These are phyloP conservation scores for Lasiodiplodia sp. DNA, from an alignment of 2,329 filamentous ascomycete species.

Conservation along the genomic window DNA sequence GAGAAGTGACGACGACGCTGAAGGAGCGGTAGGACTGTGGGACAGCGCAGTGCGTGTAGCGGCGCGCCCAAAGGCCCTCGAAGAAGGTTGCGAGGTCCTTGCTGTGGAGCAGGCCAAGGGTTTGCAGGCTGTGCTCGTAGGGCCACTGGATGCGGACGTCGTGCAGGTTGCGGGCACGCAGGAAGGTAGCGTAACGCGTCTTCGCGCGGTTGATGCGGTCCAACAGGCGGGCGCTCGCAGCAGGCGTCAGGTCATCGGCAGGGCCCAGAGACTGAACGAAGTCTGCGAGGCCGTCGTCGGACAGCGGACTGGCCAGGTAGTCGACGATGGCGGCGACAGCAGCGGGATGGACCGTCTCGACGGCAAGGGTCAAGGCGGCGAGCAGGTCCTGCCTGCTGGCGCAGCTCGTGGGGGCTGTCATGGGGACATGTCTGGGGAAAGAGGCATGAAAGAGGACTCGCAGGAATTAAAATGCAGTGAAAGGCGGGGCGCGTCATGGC, in stretches of 20 bases:
- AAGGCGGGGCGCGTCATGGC: neutral
- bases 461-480: slow-evolving; percentile 7
- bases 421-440: neutral
- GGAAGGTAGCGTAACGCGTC: slow-evolving; percentile 27
- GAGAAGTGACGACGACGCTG: slow-evolving; percentile 14
- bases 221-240: neutral
- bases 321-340: slow-evolving; percentile 22
- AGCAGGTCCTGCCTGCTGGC: slow-evolving; percentile 23
- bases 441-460: slow-evolving; percentile 14
- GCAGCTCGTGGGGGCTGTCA: slow-evolving; percentile 6
- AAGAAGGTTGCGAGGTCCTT: slow-evolving; percentile 8
- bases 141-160: slow-evolving; percentile 23
- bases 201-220: slow-evolving; percentile 25
- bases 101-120: slow-evolving; percentile 2
- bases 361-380: slow-evolving; percentile 18
- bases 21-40: slow-evolving; percentile 3
- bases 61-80: slow-evolving; percentile 5
- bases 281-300: slow-evolving; percentile 15
- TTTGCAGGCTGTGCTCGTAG: slow-evolving; percentile 5
- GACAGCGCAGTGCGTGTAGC: slow-evolving; percentile 14
- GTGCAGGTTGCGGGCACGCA: slow-evolving; percentile 19
- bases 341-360: slow-evolving; percentile 13
- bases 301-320: slow-evolving; percentile 25
- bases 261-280: neutral
- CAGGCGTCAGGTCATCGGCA: neutral